Conservation (phyloP, 371 early-diverging fungal genomes). For the Fennellomyces sp. region DNA sequence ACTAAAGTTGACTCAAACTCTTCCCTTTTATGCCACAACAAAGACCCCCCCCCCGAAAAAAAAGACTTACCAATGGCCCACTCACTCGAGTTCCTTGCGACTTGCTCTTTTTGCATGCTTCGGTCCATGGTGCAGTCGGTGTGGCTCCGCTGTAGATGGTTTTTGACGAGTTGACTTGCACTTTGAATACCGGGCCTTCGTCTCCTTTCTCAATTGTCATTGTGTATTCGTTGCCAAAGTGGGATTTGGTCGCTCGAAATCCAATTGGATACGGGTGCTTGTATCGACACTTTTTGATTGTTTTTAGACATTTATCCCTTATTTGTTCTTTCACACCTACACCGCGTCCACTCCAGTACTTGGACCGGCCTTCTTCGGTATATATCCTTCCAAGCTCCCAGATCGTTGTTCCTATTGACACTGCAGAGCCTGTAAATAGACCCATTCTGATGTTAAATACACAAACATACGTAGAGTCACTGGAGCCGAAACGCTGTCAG, state of each 20-base stretch:
- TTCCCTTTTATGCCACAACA: neutral
- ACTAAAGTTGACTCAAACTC: neutral
- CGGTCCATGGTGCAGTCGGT: constrained; percentile 65
- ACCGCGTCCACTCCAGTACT: constrained; percentile 49
- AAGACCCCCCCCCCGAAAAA: neutral
- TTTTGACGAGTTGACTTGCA: constrained; percentile 28
- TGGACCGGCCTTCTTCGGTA: constrained; percentile 34
- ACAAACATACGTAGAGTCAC: constrained; percentile 32
- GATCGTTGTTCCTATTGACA: constrained; percentile 49
- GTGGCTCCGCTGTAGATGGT: constrained; percentile 47
- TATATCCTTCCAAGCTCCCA: constrained; percentile 39
- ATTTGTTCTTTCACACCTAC: constrained; percentile 20
- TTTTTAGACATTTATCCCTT: neutral
- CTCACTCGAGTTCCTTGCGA: constrained; percentile 52
- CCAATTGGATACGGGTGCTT: constrained; percentile 63
- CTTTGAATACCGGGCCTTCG: constrained; percentile 49
- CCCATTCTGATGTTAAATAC: neutral
- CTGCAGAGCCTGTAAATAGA: constrained; percentile 7
- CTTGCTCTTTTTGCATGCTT: constrained; percentile 50
- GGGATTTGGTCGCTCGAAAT: constrained; percentile 54
- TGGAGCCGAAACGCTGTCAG: constrained; percentile 26
- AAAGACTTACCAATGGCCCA: constrained; percentile 46
- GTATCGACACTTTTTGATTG: constrained; percentile 44
- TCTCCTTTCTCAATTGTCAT: constrained; percentile 51
- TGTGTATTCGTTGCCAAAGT: constrained; percentile 56